These are phyloP conservation scores for Ligustrum vulgare DNA, from an alignment of 257 asterid genomes.

Conservation along the genomic window DNA sequence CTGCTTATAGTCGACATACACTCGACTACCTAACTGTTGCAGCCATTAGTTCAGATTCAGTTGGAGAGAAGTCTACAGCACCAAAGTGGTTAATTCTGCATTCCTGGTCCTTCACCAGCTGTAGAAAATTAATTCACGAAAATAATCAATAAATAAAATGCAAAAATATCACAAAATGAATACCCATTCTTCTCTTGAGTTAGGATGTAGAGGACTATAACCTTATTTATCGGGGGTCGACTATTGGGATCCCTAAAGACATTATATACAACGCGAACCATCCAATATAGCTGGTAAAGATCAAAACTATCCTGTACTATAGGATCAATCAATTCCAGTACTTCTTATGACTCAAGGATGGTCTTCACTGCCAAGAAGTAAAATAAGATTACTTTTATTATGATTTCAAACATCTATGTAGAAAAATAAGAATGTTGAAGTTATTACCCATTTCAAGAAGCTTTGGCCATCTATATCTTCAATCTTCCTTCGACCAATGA, in stretches of 20 bases:
- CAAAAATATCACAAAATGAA: too few species aligned
- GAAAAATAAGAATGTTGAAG: not conserved
- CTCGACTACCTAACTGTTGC: not conserved
- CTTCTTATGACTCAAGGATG: slow-evolving; percentile 39
- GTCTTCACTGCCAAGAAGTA: slow-evolving; percentile 47
- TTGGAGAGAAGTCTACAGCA: slow-evolving; percentile 46
- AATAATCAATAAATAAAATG: not conserved
- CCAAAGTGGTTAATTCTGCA: slow-evolving; percentile 28
- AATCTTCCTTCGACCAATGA: slow-evolving; percentile 55
- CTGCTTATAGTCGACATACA: not conserved
- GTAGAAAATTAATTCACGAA: slow-evolving; percentile 11
- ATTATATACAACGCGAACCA: slow-evolving; percentile 47
- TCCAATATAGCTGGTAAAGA: slow-evolving; percentile 55
- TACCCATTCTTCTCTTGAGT: not conserved
- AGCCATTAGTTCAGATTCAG: slow-evolving; percentile 37
- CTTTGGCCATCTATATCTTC: slow-evolving; percentile 53
- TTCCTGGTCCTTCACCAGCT: slow-evolving; percentile 45
- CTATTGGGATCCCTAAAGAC: slow-evolving; percentile 54
- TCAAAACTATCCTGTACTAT: slow-evolving; percentile 42
- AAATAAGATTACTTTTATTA: not conserved
- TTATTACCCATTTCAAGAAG: slow-evolving; percentile 56
- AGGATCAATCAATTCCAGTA: slow-evolving; percentile 56
- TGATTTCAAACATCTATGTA: not conserved
- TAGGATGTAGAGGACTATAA: not conserved
- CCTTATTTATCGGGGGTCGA: slow-evolving; percentile 54